These are phyloP conservation scores for Claviceps purpurea DNA, from an alignment of 2,329 filamentous ascomycete genomes.

Conservation along the genomic window DNA sequence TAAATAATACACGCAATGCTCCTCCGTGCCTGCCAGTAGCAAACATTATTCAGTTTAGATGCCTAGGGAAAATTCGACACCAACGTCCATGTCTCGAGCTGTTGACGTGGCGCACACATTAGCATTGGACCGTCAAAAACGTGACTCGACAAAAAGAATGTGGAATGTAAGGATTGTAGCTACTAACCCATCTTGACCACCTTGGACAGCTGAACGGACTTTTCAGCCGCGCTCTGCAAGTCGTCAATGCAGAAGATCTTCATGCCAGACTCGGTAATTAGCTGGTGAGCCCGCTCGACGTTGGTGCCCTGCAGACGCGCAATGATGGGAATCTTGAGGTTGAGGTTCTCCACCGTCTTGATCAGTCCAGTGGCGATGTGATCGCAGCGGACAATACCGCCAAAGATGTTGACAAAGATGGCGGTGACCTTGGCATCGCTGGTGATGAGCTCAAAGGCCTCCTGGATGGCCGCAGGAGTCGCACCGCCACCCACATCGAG, in stretches of 20 bases:
- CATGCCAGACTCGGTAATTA: conserved; percentile 90
- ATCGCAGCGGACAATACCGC: conserved; percentile 95
- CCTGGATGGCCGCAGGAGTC: conserved; percentile 89
- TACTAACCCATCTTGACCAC: conserved; percentile 90
- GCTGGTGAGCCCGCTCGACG: conserved; percentile 84
- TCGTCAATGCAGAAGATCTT: conserved; percentile 99
- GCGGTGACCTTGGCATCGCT: conserved; percentile 96
- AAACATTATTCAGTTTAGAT: conserved; percentile 41
- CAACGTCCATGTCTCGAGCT: conserved; percentile 94
- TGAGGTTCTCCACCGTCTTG: conserved; percentile 85
- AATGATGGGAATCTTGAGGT: conserved; percentile 93
- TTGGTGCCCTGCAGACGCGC: conserved; percentile 97
- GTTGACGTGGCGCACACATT: conserved; percentile 8
- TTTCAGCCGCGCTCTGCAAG: conserved; percentile 92
- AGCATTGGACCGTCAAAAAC: conserved; percentile 5
- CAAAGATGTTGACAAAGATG: conserved; percentile 99
- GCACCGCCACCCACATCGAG: conserved; percentile 96
- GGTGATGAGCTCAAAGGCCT: conserved; percentile 97
- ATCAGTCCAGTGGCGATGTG: conserved; percentile 94
- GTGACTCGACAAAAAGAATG: not conserved
- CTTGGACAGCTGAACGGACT: conserved; percentile 97
- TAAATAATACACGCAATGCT: conserved; percentile 16
- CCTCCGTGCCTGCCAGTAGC: conserved; percentile 1
- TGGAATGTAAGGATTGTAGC: not conserved
- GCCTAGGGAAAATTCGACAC: conserved; percentile 87